Base-by-base conservation (phyloP, 2,329 filamentous ascomycete genomes). In the Aspergillus tanneri region DNA sequence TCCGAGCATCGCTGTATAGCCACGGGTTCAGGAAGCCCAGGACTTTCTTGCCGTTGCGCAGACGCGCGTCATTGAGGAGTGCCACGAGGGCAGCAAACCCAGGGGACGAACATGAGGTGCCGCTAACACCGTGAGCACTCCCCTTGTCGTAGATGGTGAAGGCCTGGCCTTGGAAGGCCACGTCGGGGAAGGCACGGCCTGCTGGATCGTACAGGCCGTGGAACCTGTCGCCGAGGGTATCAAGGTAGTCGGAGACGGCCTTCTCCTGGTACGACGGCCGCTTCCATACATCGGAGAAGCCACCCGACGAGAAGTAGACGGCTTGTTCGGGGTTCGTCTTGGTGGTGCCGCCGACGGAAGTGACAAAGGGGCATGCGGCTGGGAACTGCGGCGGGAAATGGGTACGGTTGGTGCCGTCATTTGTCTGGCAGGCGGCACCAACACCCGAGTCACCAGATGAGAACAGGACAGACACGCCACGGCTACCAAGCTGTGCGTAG, bases 11-110 rank as follows among this genome's bases (percentile, higher is more conserved):
- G 19, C 63, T 63, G 59, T 84, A 85, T 5, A 84, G 60, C 77
- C 79, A 83, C 0, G 81, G 81, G 57, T 85, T 84, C 38, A 84
- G 52, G 68, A 81, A 84, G 0, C 82, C 82, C 35, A 84, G 65
- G 0, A 72, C 64, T 0, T 73, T 60, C 59, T 78, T 75, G 4
- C 77, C 77, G 5, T 65, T 68, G 0, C 73, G 66, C 14, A 85
- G 64, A 25, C 81, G 70, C 0, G 78, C 80, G 56, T 86, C 83
- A 56, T 87, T 87, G 47, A 87, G 67, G 3, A 87, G 73, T 1
- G 79, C 72, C 32, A 87, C 70, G 39, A 87, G 72, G 5, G 74
- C 78, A 0, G 80, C 78, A 19, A 81, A 80, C 0, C 81, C 69
- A 0, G 85, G 85, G 1, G 79, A 67, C 0, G 83, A 77, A 24